Conservation (phyloP, 225 moss, liverwort and hornwort genomes). For the Sphagnum contortum region DNA sequence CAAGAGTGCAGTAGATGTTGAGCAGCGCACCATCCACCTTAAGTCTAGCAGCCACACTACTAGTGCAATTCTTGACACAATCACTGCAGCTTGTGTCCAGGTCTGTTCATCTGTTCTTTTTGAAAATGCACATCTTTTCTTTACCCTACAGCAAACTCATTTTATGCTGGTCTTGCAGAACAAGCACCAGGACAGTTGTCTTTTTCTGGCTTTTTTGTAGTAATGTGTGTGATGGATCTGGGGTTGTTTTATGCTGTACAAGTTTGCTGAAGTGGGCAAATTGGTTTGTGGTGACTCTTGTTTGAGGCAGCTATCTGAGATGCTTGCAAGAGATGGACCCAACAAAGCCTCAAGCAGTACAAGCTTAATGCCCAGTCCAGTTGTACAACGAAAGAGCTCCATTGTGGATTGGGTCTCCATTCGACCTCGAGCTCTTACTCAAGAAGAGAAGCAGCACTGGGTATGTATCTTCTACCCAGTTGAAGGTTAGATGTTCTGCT, state of each 20-base stretch:
- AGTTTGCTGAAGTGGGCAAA: no score
- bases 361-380: constrained; percentile 19
- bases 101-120: constrained; percentile 14
- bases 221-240: no score
- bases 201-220: no score
- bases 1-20: constrained; percentile 86
- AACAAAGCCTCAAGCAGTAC: constrained; percentile 24
- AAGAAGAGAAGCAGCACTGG: constrained; percentile 98
- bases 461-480: constrained; percentile 20
- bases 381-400: constrained; percentile 47
- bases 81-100: constrained; percentile 96
- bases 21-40: constrained; percentile 80
- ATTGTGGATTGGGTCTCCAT: constrained; percentile 87
- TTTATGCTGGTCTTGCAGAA: no score
- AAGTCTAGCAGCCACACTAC: constrained; percentile 72
- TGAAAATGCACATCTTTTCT: no score
- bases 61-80: constrained; percentile 83
- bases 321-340: constrained; percentile 73
- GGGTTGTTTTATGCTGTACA: no score
- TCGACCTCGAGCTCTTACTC: constrained; percentile 43
- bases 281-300: no score
- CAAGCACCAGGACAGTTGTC: no score
- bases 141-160: not conserved
- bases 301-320: constrained; percentile 64
- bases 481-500: not conserved